Percentiles rank a stretch among this genome's conserved stretches.
phyloP scores from a whole-genome alignment of 805 yeast species.

The Ogataea kodamae region DNA sequence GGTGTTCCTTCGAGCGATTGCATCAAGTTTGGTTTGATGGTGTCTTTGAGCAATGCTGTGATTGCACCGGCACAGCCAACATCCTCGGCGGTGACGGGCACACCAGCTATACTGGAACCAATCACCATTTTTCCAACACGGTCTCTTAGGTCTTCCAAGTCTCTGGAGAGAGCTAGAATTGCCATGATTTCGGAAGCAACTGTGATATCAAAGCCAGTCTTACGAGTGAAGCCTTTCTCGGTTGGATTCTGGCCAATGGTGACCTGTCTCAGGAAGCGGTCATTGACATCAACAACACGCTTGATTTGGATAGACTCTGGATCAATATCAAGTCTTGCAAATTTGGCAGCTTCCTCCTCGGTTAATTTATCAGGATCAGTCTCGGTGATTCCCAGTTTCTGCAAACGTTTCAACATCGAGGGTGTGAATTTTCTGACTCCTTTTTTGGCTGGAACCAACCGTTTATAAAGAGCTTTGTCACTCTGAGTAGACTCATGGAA shows the following conservation, averaged over 20 bases:
- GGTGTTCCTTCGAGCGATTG: conserved; percentile 88
- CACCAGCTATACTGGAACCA: conserved; percentile 65
- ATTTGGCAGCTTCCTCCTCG: conserved; percentile 58
- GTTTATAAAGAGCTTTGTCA: conserved; percentile 66
- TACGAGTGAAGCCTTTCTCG: conserved; percentile 68
- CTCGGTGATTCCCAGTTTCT: conserved; percentile 64
- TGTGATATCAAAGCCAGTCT: conserved; percentile 78
- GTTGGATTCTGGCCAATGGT: conserved; percentile 81
- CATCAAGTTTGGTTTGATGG: conserved; percentile 82
- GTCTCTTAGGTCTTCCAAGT: conserved; percentile 66
- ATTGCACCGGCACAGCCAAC: conserved; percentile 85
- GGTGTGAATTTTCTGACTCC: conserved; percentile 65
- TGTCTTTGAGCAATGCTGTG: conserved; percentile 77
- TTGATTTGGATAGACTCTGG: conserved; percentile 79
- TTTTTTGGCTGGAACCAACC: conserved; percentile 73
- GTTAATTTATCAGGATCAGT: conserved; percentile 72
- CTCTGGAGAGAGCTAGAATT: conserved; percentile 68
- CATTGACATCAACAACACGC: conserved; percentile 83
- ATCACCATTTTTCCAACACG: conserved; percentile 75
- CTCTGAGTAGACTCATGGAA: conserved; percentile 77
- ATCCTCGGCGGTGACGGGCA: conserved; percentile 78
- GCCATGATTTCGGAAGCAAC: conserved; percentile 90
- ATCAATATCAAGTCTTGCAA: conserved; percentile 71
- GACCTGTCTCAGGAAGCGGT: conserved; percentile 72
- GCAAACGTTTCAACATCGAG: conserved; percentile 64